These are phyloP conservation scores for Solanum chacoense DNA, from an alignment of 305 asterid species.

Conservation along the genomic window DNA sequence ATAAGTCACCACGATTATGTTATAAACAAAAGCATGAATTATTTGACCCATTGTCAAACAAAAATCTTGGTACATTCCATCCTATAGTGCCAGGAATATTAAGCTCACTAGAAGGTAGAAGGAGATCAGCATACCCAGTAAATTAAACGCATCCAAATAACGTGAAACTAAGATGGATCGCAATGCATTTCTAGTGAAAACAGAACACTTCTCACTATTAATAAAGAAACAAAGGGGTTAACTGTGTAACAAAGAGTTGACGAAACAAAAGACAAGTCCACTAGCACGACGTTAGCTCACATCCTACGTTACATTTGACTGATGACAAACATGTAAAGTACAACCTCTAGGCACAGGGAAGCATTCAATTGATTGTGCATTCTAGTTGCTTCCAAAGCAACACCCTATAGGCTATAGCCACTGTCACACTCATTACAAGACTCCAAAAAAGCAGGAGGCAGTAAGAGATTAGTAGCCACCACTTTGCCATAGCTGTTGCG, in stretches of 20 bases:
- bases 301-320: constrained; percentile 44
- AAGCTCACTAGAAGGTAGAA: background rate
- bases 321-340: constrained; percentile 30
- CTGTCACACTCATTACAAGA: constrained; percentile 37
- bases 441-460: constrained; percentile 34
- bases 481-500: constrained; percentile 83
- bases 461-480: constrained; percentile 47
- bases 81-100: background rate
- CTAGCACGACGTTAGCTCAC: constrained; percentile 47
- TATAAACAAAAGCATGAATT: background rate
- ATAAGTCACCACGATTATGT: background rate
- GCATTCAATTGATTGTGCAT: constrained; percentile 29
- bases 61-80: background rate
- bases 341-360: constrained; percentile 56
- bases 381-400: constrained; percentile 11
- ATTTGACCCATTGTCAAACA: background rate
- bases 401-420: constrained; percentile 29
- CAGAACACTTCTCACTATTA: background rate
- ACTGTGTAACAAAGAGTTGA: background rate
- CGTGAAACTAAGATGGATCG: background rate
- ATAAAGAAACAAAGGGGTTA: background rate
- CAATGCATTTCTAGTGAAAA: background rate
- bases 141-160: background rate
- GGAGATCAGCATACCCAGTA: background rate
- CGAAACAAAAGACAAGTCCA: constrained; percentile 1